Conservation (phyloP, 2,329 filamentous ascomycete genomes). For the Helotiales sp. region DNA sequence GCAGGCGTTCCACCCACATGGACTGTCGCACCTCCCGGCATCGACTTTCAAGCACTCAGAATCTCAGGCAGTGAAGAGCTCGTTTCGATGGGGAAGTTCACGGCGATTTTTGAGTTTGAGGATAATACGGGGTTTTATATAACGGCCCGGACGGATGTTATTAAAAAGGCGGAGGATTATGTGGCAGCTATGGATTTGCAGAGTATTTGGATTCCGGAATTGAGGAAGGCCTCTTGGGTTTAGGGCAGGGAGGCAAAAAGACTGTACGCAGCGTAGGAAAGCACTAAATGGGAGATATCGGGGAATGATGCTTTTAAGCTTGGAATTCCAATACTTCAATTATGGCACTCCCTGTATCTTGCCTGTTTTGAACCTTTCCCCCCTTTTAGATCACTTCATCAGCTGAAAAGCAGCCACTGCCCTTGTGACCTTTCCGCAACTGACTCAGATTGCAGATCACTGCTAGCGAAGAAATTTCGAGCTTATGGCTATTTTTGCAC, state of each 20-base stretch:
- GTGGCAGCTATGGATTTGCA: background rate
- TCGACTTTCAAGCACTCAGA: conserved; percentile 6
- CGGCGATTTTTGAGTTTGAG: background rate
- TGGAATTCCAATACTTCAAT: background rate
- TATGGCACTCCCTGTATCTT: no score
- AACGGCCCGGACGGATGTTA: background rate
- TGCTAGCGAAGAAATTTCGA: no score
- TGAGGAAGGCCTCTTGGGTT: background rate
- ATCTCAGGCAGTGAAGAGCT: background rate
- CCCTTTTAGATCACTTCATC: no score
- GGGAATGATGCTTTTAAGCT: background rate
- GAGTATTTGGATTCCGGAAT: background rate
- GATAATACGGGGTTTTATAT: background rate
- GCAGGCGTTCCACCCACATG: background rate
- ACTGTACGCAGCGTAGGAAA: background rate
- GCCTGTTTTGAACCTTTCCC: no score
- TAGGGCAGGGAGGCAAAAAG: conserved; percentile 3
- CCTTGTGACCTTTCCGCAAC: no score
- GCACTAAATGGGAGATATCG: background rate
- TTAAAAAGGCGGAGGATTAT: conserved; percentile 4
- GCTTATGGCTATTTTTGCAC: background rate
- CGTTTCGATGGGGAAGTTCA: background rate
- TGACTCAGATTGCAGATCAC: no score
- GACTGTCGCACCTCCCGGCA: background rate
- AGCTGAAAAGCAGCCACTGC: no score